A percentile compares a stretch with the other conserved stretches of the same genome.
These are phyloP conservation scores for Moesziomyces sp. DNA, from an alignment of 1,284 basidiomycete species.

Conservation along the genomic window DNA sequence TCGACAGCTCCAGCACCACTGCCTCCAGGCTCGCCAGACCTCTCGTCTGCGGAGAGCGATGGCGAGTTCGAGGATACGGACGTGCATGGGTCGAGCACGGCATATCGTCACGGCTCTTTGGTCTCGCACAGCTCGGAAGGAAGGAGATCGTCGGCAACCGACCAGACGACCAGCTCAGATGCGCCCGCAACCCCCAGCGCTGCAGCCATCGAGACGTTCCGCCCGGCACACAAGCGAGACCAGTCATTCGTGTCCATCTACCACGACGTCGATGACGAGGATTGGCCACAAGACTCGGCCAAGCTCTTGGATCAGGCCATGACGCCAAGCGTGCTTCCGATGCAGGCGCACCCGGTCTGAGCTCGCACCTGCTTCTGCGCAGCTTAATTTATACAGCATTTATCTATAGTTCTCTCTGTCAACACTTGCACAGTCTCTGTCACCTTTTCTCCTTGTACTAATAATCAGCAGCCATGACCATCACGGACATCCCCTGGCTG, in stretches of 20 bases:
- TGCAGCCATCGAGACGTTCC: neutral
- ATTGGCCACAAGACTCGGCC: slow-evolving; percentile 4
- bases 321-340: slow-evolving; percentile 2
- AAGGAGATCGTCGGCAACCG: slow-evolving; percentile 18
- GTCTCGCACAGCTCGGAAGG: slow-evolving; percentile 22
- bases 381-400: neutral
- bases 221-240: slow-evolving; percentile 18
- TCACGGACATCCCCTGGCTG: too few relatives aligned
- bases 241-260: slow-evolving; percentile 24
- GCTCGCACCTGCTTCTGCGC: too few relatives aligned
- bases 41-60: slow-evolving; percentile 7
- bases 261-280: slow-evolving; percentile 20
- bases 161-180: slow-evolving; percentile 21
- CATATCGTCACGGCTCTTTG: slow-evolving; percentile 7
- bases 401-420: slow-evolving; percentile 7
- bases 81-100: neutral
- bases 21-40: slow-evolving; percentile 8
- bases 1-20: slow-evolving; percentile 26
- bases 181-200: slow-evolving; percentile 5
- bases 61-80: slow-evolving; percentile 19
- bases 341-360: slow-evolving; percentile 5
- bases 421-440: neutral
- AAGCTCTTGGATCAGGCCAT: slow-evolving; percentile 1
- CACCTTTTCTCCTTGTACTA: too few relatives aligned
- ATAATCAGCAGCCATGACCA: too few relatives aligned